Conservation (phyloP, 257 asterid species). For the Scutellaria galericulata region DNA sequence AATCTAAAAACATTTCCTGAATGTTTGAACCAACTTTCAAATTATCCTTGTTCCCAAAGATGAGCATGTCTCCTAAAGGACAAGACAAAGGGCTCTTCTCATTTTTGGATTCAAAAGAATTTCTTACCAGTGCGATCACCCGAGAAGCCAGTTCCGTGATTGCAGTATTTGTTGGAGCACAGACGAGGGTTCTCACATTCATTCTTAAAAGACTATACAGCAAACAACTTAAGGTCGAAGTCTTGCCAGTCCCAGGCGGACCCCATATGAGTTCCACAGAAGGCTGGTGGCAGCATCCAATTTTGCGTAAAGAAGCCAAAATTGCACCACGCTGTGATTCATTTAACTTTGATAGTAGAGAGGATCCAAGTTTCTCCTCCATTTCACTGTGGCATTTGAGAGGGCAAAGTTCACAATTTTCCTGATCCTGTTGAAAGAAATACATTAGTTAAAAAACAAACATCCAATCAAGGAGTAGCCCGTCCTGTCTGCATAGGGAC, state of each 20-base stretch:
- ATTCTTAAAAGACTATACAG: conserved; percentile 45
- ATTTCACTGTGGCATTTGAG: neutral
- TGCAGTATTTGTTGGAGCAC: conserved; percentile 75
- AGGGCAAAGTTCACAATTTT: conserved; percentile 39
- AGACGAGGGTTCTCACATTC: conserved; percentile 51
- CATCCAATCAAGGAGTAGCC: neutral
- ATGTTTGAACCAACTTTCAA: conserved; percentile 42
- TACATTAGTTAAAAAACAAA: neutral
- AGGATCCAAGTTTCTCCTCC: conserved; percentile 23
- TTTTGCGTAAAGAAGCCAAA: conserved; percentile 35
- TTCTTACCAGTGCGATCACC: conserved; percentile 38
- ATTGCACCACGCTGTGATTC: conserved; percentile 53
- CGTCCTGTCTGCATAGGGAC: neutral
- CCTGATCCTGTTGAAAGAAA: conserved; percentile 32
- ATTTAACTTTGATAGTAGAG: conserved; percentile 40
- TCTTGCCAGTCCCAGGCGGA: conserved; percentile 77
- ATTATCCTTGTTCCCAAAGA: conserved; percentile 51
- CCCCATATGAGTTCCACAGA: conserved; percentile 59
- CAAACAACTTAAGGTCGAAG: conserved; percentile 47
- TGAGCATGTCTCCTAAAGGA: conserved; percentile 49
- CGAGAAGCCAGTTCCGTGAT: conserved; percentile 53
- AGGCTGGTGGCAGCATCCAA: conserved; percentile 36
- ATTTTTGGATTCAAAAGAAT: conserved; percentile 27
- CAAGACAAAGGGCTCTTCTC: conserved; percentile 9
- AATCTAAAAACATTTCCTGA: conserved; percentile 47